Conservation (phyloP, 2,329 filamentous ascomycete species). For the Calonectria henricotiae region DNA sequence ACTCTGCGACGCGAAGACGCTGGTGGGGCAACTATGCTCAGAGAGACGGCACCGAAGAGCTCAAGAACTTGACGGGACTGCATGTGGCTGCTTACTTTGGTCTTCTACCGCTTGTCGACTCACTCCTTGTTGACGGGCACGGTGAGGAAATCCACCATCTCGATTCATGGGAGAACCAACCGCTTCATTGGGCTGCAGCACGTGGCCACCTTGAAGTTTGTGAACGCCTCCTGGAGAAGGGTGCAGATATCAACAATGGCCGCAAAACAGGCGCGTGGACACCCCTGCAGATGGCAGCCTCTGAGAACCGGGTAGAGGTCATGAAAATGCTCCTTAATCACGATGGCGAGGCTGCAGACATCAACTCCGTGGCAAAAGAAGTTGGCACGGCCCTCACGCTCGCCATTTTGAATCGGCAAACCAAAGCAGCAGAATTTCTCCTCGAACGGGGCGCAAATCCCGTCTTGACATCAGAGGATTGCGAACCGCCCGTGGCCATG, state of each 20-base stretch:
- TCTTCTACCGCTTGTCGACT: slow-evolving; percentile 22
- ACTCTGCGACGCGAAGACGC: slow-evolving; percentile 25
- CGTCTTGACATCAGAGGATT: slow-evolving; percentile 24
- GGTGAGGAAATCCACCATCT: slow-evolving; percentile 19
- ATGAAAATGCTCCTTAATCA: slow-evolving; percentile 32
- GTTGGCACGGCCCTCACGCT: slow-evolving; percentile 30
- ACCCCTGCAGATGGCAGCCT: slow-evolving; percentile 32
- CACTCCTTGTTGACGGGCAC: slow-evolving; percentile 26
- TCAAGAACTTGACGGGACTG: slow-evolving; percentile 33
- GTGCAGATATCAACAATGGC: slow-evolving; percentile 32
- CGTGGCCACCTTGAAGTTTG: slow-evolving; percentile 26
- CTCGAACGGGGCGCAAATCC: slow-evolving; percentile 31
- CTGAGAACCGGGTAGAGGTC: slow-evolving; percentile 25
- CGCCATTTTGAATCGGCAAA: slow-evolving; percentile 30
- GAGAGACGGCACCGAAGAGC: slow-evolving; percentile 28
- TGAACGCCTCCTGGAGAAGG: slow-evolving; percentile 29
- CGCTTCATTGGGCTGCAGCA: slow-evolving; percentile 30
- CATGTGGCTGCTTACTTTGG: slow-evolving; percentile 34
- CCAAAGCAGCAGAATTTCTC: slow-evolving; percentile 33
- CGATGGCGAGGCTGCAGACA: slow-evolving; percentile 10
- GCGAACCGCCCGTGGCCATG: slow-evolving; percentile 32
- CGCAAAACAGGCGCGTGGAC: slow-evolving; percentile 25
- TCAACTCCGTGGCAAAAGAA: slow-evolving; percentile 24
- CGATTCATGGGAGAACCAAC: slow-evolving; percentile 32
- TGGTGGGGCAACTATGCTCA: slow-evolving; percentile 34